phyloP scores from a whole-genome alignment of 805 yeast species.

The Suhomyces sp. region DNA sequence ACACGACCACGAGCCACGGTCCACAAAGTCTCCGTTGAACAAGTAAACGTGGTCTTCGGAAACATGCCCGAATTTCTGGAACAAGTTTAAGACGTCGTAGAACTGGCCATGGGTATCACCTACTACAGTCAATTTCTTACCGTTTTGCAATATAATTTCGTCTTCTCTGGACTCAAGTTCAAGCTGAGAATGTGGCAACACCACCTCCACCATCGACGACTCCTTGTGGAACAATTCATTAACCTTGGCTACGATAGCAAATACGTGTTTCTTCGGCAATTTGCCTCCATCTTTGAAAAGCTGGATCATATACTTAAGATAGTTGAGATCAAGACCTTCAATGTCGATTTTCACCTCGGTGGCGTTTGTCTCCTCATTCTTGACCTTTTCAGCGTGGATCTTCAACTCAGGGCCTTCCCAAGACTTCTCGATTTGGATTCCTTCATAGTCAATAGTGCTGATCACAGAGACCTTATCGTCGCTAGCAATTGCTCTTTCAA shows the following conservation, averaged over 20 bases:
- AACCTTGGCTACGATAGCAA: conserved; percentile 74
- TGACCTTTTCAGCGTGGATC: conserved; percentile 30
- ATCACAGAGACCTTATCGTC: conserved; percentile 57
- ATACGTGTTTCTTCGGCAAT: conserved; percentile 78
- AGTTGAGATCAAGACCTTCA: conserved; percentile 46
- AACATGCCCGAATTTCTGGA: conserved; percentile 71
- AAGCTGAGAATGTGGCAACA: conserved; percentile 33
- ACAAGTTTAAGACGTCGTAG: conserved; percentile 81
- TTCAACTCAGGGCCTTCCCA: conserved; percentile 60
- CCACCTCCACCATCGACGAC: conserved; percentile 72
- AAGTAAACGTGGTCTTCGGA: conserved; percentile 65
- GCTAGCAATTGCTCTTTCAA: conserved; percentile 81
- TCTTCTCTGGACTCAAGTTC: conserved; percentile 11
- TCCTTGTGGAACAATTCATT: conserved; percentile 62
- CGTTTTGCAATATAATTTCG: conserved; percentile 22
- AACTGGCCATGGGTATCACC: conserved; percentile 99
- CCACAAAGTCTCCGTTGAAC: conserved; percentile 97
- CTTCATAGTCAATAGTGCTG: conserved; percentile 45
- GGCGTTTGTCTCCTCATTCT: conserved; percentile 7
- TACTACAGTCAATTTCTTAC: conserved; percentile 71
- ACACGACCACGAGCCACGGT: conserved; percentile 97
- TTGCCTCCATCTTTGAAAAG: conserved; percentile 71
- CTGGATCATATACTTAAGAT: conserved; percentile 62
- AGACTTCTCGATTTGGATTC: conserved; percentile 48
- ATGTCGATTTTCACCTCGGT: conserved; percentile 29